Percentiles rank a stretch among this genome's conserved stretches.
These are phyloP conservation scores for Leucaena leucocephala DNA, from an alignment of 306 rosid genomes.

Conservation along the genomic window DNA sequence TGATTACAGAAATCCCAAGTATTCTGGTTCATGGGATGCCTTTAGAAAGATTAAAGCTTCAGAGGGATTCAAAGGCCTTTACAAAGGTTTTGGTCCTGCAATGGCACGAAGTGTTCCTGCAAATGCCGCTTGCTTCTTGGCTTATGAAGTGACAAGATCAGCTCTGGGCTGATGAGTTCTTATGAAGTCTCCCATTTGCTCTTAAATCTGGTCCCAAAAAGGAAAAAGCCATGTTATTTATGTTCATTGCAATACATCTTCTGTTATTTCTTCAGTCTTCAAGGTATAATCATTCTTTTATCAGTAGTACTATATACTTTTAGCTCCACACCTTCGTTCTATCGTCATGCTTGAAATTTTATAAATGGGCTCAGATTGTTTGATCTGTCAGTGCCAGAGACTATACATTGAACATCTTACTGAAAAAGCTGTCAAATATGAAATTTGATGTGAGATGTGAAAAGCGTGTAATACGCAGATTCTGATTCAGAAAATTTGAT, in stretches of 20 bases:
- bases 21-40: conserved; percentile 79
- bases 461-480: not conserved
- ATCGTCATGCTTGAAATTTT: not conserved
- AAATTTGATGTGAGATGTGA: too few relatives aligned
- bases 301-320: not conserved
- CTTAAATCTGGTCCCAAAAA: not conserved
- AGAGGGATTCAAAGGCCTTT: conserved; percentile 81
- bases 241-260: conserved; percentile 11
- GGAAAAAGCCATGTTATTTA: not conserved
- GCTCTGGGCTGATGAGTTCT: conserved; percentile 61
- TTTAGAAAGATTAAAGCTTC: conserved; percentile 70
- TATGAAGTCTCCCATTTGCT: not conserved
- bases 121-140: conserved; percentile 97
- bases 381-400: conserved; percentile 21
- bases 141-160: conserved; percentile 85
- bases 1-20: conserved; percentile 86
- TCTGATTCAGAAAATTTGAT: not conserved
- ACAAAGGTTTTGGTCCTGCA: conserved; percentile 95
- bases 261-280: conserved; percentile 27
- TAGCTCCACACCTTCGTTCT: not conserved
- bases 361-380: not conserved
- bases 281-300: conserved; percentile 33
- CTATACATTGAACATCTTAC: not conserved
- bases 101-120: conserved; percentile 92
- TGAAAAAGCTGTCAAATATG: not conserved